Evolutionary conservation across 805 yeast genomes (phyloP), one percentile per base, ranked within the genome.

Genomic region (Ogataea allantospora): DNA sequence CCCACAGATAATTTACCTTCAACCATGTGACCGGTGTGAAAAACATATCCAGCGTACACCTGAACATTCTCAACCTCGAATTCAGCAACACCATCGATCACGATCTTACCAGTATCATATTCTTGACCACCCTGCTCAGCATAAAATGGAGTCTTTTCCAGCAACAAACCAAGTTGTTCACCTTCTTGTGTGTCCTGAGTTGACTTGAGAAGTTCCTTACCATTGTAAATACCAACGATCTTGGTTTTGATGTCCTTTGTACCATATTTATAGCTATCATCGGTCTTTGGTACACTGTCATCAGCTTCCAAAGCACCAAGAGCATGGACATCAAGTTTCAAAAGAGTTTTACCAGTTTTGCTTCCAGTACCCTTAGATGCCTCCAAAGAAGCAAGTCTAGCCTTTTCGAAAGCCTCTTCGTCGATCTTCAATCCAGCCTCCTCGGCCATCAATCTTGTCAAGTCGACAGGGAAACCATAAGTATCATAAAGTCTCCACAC

Each of bases 81-180:
- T 63, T 91, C 96, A 39, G 89, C 72, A 51, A 67, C 67, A 30
- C 95, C 96, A 58, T 89, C 97, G 55, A 88, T 79, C 35, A 88
- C 89, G 48, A 93, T 73, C 63, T 78, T 83, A 66, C 99, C 99
- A 28, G 95, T 84, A 62, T 93, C 99, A 58, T 75, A 83, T 65
- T 88, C 97, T 73, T 93, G 99, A 58, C 99, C 99, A 78, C 99
- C 99, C 67, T 87, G 95, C 70, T 93, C 99, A 34, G 99, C 98
- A 59, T 93, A 93, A 67, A 93, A 88, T 62, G 95, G 93, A 17
- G 98, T 87, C 63, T 78, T 83, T 61, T 93, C 95, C 43, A 93
- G 71, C 33, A 93, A 62, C 36, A 93, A 65, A 62, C 99, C 99
- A 50, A 73, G 66, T 60, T 85, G 88, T 44, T 67, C 68, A 21